Conservation (phyloP, 805 yeast genomes). For the Ogataea methanolica region DNA sequence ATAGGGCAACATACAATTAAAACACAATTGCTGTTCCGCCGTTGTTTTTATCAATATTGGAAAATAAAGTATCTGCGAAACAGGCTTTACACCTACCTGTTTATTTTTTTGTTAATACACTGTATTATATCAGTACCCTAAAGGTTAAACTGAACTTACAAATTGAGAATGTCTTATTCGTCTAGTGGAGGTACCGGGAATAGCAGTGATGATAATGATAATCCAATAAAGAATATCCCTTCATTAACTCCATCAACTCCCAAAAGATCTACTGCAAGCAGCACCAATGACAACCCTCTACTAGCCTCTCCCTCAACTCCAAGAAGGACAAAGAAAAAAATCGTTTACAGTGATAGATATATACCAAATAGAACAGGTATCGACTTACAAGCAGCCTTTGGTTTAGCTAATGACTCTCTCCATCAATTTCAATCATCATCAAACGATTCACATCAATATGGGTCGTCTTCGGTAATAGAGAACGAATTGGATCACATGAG, state of each 20-base stretch:
- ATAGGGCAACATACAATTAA: no score
- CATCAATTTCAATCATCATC: slow-evolving; percentile 7
- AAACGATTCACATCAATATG: slow-evolving; percentile 2
- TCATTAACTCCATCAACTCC: slow-evolving; percentile 19
- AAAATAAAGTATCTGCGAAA: no score
- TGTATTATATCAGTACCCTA: not conserved
- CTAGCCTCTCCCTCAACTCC: slow-evolving; percentile 41
- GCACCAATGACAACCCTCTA: slow-evolving; percentile 10
- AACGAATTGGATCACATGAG: slow-evolving; percentile 63
- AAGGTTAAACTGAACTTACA: not conserved
- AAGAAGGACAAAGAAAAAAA: slow-evolving; percentile 39
- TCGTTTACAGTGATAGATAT: slow-evolving; percentile 74
- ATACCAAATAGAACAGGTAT: slow-evolving; percentile 86
- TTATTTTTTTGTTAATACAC: not conserved
- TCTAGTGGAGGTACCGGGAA: not conserved
- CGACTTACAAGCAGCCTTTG: slow-evolving; percentile 82
- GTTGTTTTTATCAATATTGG: no score
- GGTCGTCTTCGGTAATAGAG: slow-evolving; percentile 30
- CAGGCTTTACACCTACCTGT: not conserved
- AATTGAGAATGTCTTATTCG: slow-evolving; percentile 1
- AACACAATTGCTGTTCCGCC: no score
- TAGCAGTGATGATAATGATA: slow-evolving; percentile 2
- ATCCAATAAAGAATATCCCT: slow-evolving; percentile 8
- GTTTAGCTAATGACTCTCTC: slow-evolving; percentile 31
- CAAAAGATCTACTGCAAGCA: slow-evolving; percentile 8